Evolutionary conservation across 2,329 filamentous ascomycete species (phyloP), one percentile per base, ranked within the genome.

Genomic region (Epicoccum sorghinum): DNA sequence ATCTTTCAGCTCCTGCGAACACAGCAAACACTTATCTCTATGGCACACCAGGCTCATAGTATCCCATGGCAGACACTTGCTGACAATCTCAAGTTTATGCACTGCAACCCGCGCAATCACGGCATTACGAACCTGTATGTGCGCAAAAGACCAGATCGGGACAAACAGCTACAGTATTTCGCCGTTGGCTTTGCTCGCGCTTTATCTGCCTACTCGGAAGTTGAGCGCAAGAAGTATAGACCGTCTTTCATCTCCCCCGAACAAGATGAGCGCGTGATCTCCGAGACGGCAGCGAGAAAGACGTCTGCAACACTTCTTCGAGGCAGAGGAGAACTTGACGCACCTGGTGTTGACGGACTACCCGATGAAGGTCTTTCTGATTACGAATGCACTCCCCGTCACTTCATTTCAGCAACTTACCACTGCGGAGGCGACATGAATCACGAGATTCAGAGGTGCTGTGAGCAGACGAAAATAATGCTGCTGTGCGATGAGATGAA

Each of bases 21-120:
- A 18, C 18, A 18, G 18, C 18, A 18, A 18, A 18, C 18, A 18
- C 18, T 18, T 18, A 3, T 18, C 18, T 18, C 18, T 18, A 60
- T 62, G 53, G 46, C 46, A 4, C 46, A 48, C 37, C 46, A 48
- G 13, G 29, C 37, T 7, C 29, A 41, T 22, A 29, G 7, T 6
- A 48, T 48, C 8, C 37, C 46, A 3, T 48, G 46, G 46, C 37
- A 48, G 8, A 41, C 37, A 13, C 37, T 48, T 9, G 37, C n/a
- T 22, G 23, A 41, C 3, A 48, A 48, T 4, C 23, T 48, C 4
- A 48, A 40, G 7, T 48, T 48, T 23, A 35, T 13, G 14, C 37
- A 48, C 9, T 48, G 46, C 29, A 48, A 27, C 22, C 37, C 29
- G n/a, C 37, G 46, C 29, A 41, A 48, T 4, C 29, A 25, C 23